phyloP scores from a whole-genome alignment of 768 basidiomycete genomes.

The Termitomyces sp. region DNA sequence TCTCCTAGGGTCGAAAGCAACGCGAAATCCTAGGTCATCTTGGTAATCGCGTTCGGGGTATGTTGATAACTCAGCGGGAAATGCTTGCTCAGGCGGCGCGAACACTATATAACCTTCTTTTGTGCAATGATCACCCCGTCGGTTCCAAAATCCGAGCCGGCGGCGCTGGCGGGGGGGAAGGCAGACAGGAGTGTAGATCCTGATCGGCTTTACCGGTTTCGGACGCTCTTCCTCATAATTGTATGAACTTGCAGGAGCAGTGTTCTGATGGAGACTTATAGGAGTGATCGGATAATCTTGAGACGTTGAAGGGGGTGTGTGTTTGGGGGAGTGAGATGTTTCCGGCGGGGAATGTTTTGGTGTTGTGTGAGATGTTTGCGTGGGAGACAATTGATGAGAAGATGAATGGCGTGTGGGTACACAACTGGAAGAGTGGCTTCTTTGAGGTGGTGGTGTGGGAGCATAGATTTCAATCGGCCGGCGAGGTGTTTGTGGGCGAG shows the following conservation, averaged over 20 bases:
- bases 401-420: background rate
- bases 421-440: conserved; percentile 1
- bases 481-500: conserved; percentile 4
- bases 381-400: conserved; percentile 9
- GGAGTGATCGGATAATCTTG: conserved; percentile 5
- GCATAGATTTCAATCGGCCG: conserved; percentile 11
- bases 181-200: conserved; percentile 15
- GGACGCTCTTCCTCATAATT: conserved; percentile 15
- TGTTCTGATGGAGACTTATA: background rate
- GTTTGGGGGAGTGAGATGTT: conserved; percentile 1
- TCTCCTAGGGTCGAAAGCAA: conserved; percentile 38
- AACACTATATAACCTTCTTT: conserved; percentile 57
- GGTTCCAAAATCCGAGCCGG: conserved; percentile 64
- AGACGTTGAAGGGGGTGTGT: conserved; percentile 6
- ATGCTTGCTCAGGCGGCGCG: conserved; percentile 52
- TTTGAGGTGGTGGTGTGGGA: conserved; percentile 4
- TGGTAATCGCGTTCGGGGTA: conserved; percentile 58
- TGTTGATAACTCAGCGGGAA: conserved; percentile 55
- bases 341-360: background rate
- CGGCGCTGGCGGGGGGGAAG: conserved; percentile 24
- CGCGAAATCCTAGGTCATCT: conserved; percentile 47
- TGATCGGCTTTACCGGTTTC: conserved; percentile 9
- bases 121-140: conserved; percentile 72
- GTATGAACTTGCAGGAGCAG: conserved; percentile 9
- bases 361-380: background rate